phyloP scores from a whole-genome alignment of 1,284 basidiomycete genomes.

The Pseudozyma sp. region DNA sequence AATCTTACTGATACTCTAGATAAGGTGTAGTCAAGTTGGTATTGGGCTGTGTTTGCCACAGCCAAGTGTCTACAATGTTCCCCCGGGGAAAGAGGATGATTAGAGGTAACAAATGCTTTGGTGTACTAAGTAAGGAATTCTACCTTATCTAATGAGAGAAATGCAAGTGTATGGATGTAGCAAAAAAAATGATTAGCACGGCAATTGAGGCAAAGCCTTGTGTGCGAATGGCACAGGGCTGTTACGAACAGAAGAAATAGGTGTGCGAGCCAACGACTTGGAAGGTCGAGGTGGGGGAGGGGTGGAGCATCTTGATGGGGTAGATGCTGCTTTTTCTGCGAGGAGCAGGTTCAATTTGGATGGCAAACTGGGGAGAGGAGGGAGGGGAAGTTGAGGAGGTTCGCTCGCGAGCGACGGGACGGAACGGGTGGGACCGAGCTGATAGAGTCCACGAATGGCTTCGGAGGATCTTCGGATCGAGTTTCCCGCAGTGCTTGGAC shows the following conservation, averaged over 20 bases:
- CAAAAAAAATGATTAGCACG: constrained; percentile 18
- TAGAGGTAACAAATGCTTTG: constrained; percentile 2
- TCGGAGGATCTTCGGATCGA: background rate
- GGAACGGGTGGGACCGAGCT: constrained; percentile 20
- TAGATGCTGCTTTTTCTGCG: too few species aligned
- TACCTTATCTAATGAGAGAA: background rate
- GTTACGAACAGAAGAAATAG: constrained; percentile 21
- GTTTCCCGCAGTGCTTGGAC: constrained; percentile 14
- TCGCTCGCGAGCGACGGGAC: constrained; percentile 19
- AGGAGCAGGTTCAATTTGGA: constrained; percentile 8
- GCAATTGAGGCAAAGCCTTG: constrained; percentile 23
- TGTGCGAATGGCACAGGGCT: constrained; percentile 16
- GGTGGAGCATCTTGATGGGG: background rate
- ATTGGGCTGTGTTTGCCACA: too few species aligned
- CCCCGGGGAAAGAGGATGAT: background rate
- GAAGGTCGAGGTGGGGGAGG: constrained; percentile 17
- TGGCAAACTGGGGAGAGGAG: constrained; percentile 28
- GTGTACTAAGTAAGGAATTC: background rate
- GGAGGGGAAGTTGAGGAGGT: constrained; percentile 28
- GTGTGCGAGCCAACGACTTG: constrained; percentile 18
- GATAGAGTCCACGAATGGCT: constrained; percentile 7
- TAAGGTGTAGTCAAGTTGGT: too few species aligned
- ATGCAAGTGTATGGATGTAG: background rate
- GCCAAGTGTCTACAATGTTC: background rate
- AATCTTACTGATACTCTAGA: too few species aligned